A percentile compares a stretch with the other conserved stretches of the same genome.
phyloP scores from a whole-genome alignment of 2,329 filamentous ascomycete species.

The Leptographium flavum region DNA sequence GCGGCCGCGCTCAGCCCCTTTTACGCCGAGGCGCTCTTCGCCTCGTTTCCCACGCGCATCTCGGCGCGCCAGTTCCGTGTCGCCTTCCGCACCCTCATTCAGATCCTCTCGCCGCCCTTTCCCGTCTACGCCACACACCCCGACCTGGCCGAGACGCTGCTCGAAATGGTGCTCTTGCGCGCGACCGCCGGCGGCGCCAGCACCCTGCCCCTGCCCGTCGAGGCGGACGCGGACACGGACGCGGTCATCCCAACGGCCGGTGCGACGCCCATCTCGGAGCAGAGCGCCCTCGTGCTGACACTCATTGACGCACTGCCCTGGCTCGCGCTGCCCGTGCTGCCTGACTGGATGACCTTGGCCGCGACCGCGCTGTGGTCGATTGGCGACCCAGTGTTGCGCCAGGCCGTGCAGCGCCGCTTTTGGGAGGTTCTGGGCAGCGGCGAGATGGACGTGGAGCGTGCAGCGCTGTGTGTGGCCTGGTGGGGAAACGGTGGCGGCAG shows the following conservation, averaged over 20 bases:
- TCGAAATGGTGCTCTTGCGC: constrained; percentile 63
- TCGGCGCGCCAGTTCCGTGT: constrained; percentile 77
- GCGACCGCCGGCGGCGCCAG: constrained; percentile 33
- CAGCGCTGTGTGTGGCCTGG: constrained; percentile 68
- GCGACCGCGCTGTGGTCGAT: constrained; percentile 55
- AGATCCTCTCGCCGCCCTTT: constrained; percentile 68
- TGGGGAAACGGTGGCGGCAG: constrained; percentile 53
- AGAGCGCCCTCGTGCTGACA: constrained; percentile 61
- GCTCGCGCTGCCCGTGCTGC: constrained; percentile 52
- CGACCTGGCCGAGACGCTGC: constrained; percentile 61
- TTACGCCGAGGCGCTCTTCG: constrained; percentile 70
- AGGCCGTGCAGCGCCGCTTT: constrained; percentile 54
- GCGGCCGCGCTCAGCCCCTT: constrained; percentile 62
- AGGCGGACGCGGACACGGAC: neutral
- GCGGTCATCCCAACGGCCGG: constrained; percentile 11
- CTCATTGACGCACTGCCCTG: constrained; percentile 68
- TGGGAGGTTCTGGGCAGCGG: constrained; percentile 68
- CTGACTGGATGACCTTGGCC: constrained; percentile 66
- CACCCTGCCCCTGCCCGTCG: constrained; percentile 20
- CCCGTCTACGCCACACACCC: constrained; percentile 59
- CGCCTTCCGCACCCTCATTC: constrained; percentile 74
- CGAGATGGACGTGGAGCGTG: constrained; percentile 79
- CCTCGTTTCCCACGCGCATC: constrained; percentile 64
- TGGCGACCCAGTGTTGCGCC: constrained; percentile 44
- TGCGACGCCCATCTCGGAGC: constrained; percentile 48